Percentiles rank a stretch among this genome's conserved stretches.
These are phyloP conservation scores for Phytophthora sansomeana DNA, from an alignment of 352 stramenopile genomes.

Conservation along the genomic window DNA sequence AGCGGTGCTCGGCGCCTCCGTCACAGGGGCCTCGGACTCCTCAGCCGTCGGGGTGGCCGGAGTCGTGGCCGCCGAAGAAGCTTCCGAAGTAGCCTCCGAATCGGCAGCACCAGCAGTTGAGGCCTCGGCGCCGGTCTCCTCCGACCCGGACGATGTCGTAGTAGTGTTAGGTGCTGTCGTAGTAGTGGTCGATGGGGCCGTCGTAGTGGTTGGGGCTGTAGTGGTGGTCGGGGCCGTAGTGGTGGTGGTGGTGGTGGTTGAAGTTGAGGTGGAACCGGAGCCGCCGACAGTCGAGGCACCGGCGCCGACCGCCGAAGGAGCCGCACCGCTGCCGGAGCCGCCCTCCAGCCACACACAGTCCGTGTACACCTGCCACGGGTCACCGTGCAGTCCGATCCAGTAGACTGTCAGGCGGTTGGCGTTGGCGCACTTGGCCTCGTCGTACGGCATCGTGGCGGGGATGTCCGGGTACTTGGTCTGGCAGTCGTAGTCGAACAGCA, in stretches of 20 bases:
- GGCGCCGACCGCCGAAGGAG: conserved; percentile 25
- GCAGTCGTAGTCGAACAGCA: conserved; percentile 62
- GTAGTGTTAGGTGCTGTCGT: too few relatives aligned
- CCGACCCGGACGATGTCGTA: too few relatives aligned
- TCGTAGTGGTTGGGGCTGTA: not conserved
- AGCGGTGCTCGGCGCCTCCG: conserved; percentile 9
- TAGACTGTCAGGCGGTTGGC: conserved; percentile 59
- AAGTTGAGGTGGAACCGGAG: conserved; percentile 10
- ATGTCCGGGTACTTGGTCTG: conserved; percentile 42
- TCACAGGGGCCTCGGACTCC: not conserved
- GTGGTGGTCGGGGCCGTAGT: conserved; percentile 18
- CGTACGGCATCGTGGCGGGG: conserved; percentile 48
- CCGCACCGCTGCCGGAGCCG: conserved; percentile 27
- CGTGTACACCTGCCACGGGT: conserved; percentile 70
- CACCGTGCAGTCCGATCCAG: conserved; percentile 64
- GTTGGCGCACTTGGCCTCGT: conserved; percentile 49
- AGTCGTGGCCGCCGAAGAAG: not conserved
- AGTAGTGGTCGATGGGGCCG: conserved; percentile 22
- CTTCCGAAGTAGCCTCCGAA: not conserved
- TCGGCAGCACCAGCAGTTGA: not conserved
- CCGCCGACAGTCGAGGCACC: conserved; percentile 15
- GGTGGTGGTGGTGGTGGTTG: conserved; percentile 22
- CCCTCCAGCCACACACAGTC: conserved; percentile 49
- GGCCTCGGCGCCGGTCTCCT: conserved; percentile 15
- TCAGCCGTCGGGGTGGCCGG: not conserved